Evolutionary conservation across 2,329 filamentous ascomycete genomes (phyloP), one percentile per base, ranked within the genome.

Genomic region (Didymella pomorum): DNA sequence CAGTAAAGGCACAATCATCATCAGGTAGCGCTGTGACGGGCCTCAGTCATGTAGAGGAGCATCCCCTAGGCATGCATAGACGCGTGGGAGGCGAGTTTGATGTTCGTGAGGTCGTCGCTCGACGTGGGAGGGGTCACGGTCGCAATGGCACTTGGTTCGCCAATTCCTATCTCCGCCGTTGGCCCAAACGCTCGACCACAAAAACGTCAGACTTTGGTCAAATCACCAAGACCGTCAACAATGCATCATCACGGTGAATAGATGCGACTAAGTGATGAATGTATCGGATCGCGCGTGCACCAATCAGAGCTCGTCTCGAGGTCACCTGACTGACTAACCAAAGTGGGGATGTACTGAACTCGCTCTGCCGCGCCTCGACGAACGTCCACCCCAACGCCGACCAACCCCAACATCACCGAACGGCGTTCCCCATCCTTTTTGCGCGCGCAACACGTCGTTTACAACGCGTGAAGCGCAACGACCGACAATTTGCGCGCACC

Each of bases 361-460:
- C 56, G 56, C 50, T 53, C 50, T 58, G 56, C 56, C 56, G 56
- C 56, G 56, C 50, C 50, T 52, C 26, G 55, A 53, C 44, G 56
- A 54, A 56, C 57, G 52, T 56, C 57, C 55, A 58, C 65, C 64
- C 62, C 67, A 70, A 65, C 69, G 65, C 63, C 66, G 61, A 69
- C 62, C 68, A 69, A 69, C 66, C 61, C 68, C 64, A 65, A 66
- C 67, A 65, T 71, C 67, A 69, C 67, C 60, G 65, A 67, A 66
- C 56, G 60, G 63, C 69, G 65, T 71, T 69, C 73, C 69, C 68
- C 74, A 75, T 75, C 74, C 68, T 69, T 66, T 60, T 62, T 68
- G 67, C 68, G 68, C 63, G 64, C 70, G 67, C 73, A 72, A 73
- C 74, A 74, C 75, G 69, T 63, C 71, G 53, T 67, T 56, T 62